Percentiles rank a stretch among this genome's conserved stretches.
phyloP scores from a whole-genome alignment of 371 early-diverging fungal species.

The Syncephalis fuscata region DNA sequence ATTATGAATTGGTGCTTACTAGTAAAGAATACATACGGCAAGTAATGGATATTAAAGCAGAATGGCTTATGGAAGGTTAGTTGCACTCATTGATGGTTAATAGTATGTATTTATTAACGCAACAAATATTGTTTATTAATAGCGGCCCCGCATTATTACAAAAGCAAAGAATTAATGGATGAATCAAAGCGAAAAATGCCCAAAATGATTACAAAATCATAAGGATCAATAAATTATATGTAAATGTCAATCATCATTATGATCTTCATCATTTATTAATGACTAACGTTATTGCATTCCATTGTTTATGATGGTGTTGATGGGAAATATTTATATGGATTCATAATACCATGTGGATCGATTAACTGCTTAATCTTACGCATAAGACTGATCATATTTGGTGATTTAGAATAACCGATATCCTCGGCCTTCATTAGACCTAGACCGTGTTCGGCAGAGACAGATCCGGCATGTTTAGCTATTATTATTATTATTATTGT shows the following conservation, averaged over 20 bases:
- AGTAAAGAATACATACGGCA: constrained; percentile 91
- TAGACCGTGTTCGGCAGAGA: constrained; percentile 65
- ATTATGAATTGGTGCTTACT: constrained; percentile 87
- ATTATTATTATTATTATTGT: constrained; percentile 2
- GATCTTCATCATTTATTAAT: not conserved
- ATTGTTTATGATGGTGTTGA: not conserved
- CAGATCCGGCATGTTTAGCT: constrained; percentile 53
- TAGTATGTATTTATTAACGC: constrained; percentile 12
- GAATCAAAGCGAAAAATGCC: constrained; percentile 42
- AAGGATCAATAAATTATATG: not conserved
- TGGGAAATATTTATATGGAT: constrained; percentile 51
- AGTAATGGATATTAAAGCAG: constrained; percentile 79
- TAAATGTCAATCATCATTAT: not conserved
- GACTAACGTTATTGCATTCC: not conserved
- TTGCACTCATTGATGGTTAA: too few species aligned
- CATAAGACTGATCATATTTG: constrained; percentile 47
- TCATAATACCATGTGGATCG: constrained; percentile 74
- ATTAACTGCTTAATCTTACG: constrained; percentile 43
- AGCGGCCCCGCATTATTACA: constrained; percentile 71
- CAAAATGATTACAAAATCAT: constrained; percentile 9
- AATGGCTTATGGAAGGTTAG: constrained; percentile 72
- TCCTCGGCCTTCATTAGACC: constrained; percentile 56
- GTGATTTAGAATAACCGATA: constrained; percentile 42
- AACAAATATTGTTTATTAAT: not conserved
- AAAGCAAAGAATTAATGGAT: constrained; percentile 45